Evolutionary conservation across 2,329 filamentous ascomycete genomes (phyloP).

Genomic region (Diplocarpon rosae): DNA sequence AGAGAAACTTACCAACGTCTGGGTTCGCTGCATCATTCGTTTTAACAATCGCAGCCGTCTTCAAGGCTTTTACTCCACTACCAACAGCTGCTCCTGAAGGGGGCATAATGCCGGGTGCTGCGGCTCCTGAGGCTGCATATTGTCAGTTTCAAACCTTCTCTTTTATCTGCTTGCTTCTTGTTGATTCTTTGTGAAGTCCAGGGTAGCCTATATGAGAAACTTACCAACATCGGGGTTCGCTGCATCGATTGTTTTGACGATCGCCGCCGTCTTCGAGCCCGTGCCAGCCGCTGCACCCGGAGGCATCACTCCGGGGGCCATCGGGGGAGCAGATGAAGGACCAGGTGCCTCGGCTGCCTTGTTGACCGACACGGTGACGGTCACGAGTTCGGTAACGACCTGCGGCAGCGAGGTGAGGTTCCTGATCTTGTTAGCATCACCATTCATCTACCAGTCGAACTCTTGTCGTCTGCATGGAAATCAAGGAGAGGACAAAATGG

Average conservation of each 20-base stretch:
- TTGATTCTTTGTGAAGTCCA: too few relatives aligned
- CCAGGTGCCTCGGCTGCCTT: background rate
- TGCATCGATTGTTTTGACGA: constrained; percentile 3
- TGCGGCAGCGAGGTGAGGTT: constrained; percentile 25
- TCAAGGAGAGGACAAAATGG: too few relatives aligned
- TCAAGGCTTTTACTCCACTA: background rate
- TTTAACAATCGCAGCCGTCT: too few relatives aligned
- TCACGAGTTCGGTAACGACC: constrained; percentile 13
- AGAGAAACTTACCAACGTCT: too few relatives aligned
- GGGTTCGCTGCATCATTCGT: too few relatives aligned
- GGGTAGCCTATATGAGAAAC: background rate
- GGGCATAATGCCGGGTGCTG: constrained; percentile 1
- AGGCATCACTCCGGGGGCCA: background rate
- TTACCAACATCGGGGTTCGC: constrained; percentile 1
- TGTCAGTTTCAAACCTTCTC: background rate
- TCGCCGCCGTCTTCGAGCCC: constrained; percentile 1
- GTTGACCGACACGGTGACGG: constrained; percentile 7
- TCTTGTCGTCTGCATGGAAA: too few relatives aligned
- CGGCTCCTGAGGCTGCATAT: constrained; percentile 2
- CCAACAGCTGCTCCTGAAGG: constrained; percentile 1
- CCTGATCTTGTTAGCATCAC: too few relatives aligned
- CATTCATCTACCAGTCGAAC: too few relatives aligned
- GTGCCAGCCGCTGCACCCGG: constrained; percentile 6
- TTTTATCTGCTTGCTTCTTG: too few relatives aligned
- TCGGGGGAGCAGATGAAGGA: constrained; percentile 3